Conservation (phyloP, 1,284 basidiomycete species). For the Rhizoctonia solani region DNA sequence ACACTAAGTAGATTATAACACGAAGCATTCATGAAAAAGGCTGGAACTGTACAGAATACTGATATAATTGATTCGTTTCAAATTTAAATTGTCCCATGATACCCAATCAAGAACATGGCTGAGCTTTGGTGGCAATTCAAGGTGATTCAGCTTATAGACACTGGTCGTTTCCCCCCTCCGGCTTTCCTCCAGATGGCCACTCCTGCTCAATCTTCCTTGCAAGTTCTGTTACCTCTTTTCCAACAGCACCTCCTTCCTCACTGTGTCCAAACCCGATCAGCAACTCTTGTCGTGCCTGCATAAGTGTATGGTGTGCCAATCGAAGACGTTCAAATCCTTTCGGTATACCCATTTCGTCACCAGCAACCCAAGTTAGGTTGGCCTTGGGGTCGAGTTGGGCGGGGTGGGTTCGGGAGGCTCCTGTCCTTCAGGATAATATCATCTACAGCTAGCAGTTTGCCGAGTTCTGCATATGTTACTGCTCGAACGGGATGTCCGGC, state of each 20-base stretch:
- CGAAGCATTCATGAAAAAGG: neutral
- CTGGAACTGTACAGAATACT: conserved; percentile 3
- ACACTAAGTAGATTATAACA: neutral
- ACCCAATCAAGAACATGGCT: neutral
- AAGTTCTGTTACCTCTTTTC: conserved; percentile 43
- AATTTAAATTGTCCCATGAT: neutral
- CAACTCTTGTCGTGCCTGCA: conserved; percentile 55
- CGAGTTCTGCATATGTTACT: conserved; percentile 76
- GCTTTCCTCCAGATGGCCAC: conserved; percentile 65
- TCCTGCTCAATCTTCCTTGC: conserved; percentile 68
- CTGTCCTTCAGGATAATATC: conserved; percentile 54
- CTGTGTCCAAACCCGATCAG: conserved; percentile 44
- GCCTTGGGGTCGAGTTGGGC: conserved; percentile 17
- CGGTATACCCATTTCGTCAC: conserved; percentile 32
- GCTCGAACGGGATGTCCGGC: conserved; percentile 79
- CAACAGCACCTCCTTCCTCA: conserved; percentile 44
- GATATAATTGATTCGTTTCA: conserved; percentile 2
- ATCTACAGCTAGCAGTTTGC: conserved; percentile 78
- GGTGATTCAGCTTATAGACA: no score
- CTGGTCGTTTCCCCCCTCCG: conserved; percentile 36
- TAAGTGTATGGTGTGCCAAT: conserved; percentile 64
- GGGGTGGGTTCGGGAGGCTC: conserved; percentile 32
- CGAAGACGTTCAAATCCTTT: conserved; percentile 60
- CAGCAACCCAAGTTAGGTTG: conserved; percentile 5
- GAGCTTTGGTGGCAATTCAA: no score